Evolutionary conservation across 495 filamentous ascomycete genomes (phyloP).

Genomic region (Talaromyces liani): DNA sequence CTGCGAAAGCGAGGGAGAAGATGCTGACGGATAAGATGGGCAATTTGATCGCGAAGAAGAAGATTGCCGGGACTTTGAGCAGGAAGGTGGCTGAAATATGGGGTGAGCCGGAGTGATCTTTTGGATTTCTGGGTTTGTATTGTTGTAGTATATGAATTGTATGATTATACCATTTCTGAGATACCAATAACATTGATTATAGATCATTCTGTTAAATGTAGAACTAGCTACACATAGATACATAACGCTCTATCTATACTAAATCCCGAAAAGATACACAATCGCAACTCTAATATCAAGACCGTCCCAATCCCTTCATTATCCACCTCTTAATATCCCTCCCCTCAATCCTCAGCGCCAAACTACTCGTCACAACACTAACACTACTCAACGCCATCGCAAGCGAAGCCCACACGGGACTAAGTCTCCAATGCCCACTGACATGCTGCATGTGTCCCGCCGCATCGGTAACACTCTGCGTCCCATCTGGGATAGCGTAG

Average conservation of each 20-base stretch:
- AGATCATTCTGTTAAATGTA: not conserved
- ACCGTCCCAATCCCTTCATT: not conserved
- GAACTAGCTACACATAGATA: not conserved
- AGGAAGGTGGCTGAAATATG: conserved; percentile 69
- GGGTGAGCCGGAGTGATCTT: conserved; percentile 33
- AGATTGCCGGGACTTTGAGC: conserved; percentile 55
- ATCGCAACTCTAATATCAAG: not conserved
- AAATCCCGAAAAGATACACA: not conserved
- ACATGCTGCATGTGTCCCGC: conserved; percentile 30
- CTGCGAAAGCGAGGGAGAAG: conserved; percentile 37
- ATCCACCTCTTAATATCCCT: conserved; percentile 18
- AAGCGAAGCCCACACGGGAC: conserved; percentile 65
- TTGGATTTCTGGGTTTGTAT: not conserved
- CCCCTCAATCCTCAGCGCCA: conserved; percentile 42
- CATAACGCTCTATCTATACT: not conserved
- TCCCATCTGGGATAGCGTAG: conserved; percentile 55
- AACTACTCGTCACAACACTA: conserved; percentile 57
- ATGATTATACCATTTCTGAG: too few species aligned
- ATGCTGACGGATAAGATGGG: conserved; percentile 48
- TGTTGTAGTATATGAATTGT: not conserved
- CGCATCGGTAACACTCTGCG: conserved; percentile 30
- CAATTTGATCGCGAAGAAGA: conserved; percentile 58
- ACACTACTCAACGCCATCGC: conserved; percentile 71
- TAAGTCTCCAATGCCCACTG: conserved; percentile 33
- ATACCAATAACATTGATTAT: not conserved